These are phyloP conservation scores for Xylariaceae sp. DNA, from an alignment of 2,329 filamentous ascomycete genomes.

Conservation along the genomic window DNA sequence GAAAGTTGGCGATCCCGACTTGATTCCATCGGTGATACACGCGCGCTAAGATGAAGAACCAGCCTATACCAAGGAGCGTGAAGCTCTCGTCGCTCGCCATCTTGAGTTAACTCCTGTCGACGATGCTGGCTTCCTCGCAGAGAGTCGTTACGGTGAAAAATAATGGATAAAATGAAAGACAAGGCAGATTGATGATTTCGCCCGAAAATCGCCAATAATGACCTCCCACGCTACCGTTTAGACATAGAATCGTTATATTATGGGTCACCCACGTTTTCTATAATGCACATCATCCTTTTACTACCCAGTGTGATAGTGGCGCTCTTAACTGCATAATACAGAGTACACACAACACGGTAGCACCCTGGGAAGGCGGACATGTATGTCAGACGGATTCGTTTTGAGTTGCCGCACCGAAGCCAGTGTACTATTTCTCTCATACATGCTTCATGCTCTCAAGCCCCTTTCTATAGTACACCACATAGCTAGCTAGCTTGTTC, in stretches of 20 bases:
- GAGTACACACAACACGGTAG: too few relatives aligned
- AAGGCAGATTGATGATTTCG: neutral
- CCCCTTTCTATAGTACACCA: too few relatives aligned
- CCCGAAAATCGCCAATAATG: neutral
- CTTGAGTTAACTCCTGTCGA: neutral
- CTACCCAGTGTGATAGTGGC: neutral
- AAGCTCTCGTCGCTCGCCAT: neutral
- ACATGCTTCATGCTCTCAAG: too few relatives aligned
- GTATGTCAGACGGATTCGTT: too few relatives aligned
- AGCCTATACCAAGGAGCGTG: neutral
- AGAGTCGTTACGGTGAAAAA: neutral
- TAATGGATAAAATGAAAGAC: neutral
- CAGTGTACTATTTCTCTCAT: too few relatives aligned
- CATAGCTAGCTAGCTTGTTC: too few relatives aligned
- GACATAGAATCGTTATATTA: neutral
- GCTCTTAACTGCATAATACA: neutral
- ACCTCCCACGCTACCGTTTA: neutral
- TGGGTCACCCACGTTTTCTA: neutral
- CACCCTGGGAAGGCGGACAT: neutral
- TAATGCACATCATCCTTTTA: neutral
- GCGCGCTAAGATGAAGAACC: conserved; percentile 21
- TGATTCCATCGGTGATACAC: conserved; percentile 23
- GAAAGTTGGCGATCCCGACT: conserved; percentile 21
- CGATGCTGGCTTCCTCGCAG: neutral
- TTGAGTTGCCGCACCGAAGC: neutral